phyloP scores from a whole-genome alignment of 176 grass and related monocot genomes.

The Carex parvula region DNA sequence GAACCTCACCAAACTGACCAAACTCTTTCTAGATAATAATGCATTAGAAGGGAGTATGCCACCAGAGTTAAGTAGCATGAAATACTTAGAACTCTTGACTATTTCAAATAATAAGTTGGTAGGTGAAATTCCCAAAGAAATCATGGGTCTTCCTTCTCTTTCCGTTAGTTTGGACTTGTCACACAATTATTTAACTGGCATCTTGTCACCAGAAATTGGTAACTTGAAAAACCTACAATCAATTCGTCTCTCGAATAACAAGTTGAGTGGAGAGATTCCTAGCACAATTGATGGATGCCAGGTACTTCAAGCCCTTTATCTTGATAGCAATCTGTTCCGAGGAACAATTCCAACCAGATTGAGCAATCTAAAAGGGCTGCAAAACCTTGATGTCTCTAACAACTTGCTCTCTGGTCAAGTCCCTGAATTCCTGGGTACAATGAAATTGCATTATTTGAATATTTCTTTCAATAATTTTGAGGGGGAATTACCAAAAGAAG shows the following conservation, averaged over 20 bases:
- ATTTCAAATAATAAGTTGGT: constrained; percentile 25
- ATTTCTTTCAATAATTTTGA: not conserved
- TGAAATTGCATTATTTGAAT: not conserved
- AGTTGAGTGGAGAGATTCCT: constrained; percentile 21
- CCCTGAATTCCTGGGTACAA: not conserved
- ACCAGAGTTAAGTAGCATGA: constrained; percentile 17
- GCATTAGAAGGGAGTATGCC: not conserved
- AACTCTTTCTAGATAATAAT: not conserved
- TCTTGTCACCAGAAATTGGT: constrained; percentile 17
- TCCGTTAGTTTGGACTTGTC: not conserved
- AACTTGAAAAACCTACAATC: constrained; percentile 1
- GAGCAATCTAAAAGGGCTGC: constrained; percentile 11
- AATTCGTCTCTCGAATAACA: constrained; percentile 27
- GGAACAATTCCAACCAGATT: constrained; percentile 27
- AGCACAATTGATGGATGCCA: constrained; percentile 23
- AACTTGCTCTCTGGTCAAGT: not conserved
- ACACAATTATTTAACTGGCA: not conserved
- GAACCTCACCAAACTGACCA: not conserved
- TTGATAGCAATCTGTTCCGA: constrained; percentile 21
- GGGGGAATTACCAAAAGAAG: constrained; percentile 10
- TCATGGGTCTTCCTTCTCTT: not conserved
- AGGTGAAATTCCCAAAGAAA: constrained; percentile 27
- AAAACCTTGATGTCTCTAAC: constrained; percentile 6
- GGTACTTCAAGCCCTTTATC: constrained; percentile 5
- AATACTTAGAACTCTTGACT: not conserved